Evolutionary conservation across 345 rosid species (phyloP).

Genomic region (Camelina hispida): DNA sequence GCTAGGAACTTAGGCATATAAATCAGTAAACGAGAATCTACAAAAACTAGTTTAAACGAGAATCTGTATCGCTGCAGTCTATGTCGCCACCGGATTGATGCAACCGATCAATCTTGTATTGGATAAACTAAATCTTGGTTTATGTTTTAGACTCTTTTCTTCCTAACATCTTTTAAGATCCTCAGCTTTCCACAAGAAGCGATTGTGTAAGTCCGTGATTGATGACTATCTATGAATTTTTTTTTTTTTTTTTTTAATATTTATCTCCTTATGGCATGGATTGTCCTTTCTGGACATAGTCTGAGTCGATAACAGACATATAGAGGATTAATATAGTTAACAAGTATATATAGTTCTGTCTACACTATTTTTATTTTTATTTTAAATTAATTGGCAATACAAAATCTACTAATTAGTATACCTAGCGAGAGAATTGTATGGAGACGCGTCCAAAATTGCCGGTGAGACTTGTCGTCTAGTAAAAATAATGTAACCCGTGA

Average conservation of each 20-base stretch:
- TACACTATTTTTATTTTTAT: too few relatives aligned
- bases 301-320: not conserved
- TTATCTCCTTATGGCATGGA: not conserved
- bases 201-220: constrained; percentile 27
- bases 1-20: too few relatives aligned
- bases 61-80: too few relatives aligned
- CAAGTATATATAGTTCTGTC: not conserved
- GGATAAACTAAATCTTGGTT: not conserved
- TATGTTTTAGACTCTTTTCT: constrained; percentile 3
- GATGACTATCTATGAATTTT: not conserved
- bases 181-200: not conserved
- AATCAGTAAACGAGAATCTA: too few relatives aligned
- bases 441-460: constrained; percentile 16
- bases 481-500: constrained; percentile 40
- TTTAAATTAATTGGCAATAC: not conserved
- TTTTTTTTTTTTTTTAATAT: constrained; percentile 2
- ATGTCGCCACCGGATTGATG: too few relatives aligned
- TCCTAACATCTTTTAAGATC: not conserved
- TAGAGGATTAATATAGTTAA: not conserved
- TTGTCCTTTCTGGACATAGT: not conserved
- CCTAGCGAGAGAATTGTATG: not conserved
- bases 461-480: constrained; percentile 27
- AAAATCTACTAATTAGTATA: not conserved
- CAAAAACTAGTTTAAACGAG: too few relatives aligned
- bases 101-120: not conserved